Percentiles rank a stretch among this genome's conserved stretches.
Evolutionary conservation across 495 filamentous ascomycete genomes (phyloP).

Genomic region (Hypomontagnella monticulosa): DNA sequence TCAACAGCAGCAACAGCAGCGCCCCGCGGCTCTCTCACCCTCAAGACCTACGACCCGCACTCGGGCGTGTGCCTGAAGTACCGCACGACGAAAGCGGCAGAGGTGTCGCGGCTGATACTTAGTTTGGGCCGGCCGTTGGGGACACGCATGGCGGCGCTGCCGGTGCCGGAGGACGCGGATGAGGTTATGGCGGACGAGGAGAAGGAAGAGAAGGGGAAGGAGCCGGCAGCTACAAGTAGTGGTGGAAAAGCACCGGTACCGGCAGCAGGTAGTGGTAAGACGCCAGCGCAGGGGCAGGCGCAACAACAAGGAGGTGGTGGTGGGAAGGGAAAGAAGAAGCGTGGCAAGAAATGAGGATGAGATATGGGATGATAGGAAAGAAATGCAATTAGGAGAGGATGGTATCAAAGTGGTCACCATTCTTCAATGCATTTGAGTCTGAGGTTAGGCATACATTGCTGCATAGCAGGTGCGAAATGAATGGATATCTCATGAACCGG

Average conservation of each 20-base stretch:
- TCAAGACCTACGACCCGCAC: slow-evolving; percentile 90
- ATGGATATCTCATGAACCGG: too few species aligned
- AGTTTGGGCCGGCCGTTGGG: slow-evolving; percentile 73
- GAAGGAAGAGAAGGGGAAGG: slow-evolving; percentile 42
- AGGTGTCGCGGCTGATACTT: slow-evolving; percentile 83
- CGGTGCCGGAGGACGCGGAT: slow-evolving; percentile 48
- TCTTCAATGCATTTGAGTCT: background rate
- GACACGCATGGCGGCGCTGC: slow-evolving; percentile 68
- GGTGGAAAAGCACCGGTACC: slow-evolving; percentile 11
- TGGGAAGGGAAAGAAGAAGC: slow-evolving; percentile 65
- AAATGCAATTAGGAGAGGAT: slow-evolving; percentile 34
- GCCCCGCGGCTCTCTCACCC: slow-evolving; percentile 70
- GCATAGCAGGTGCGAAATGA: too few species aligned
- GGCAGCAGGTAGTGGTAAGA: background rate
- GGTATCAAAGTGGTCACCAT: slow-evolving; percentile 39
- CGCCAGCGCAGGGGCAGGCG: slow-evolving; percentile 50
- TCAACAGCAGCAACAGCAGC: slow-evolving; percentile 41
- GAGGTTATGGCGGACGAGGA: slow-evolving; percentile 53
- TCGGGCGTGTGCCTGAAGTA: slow-evolving; percentile 89
- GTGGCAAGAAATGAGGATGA: slow-evolving; percentile 60
- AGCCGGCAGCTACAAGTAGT: slow-evolving; percentile 39
- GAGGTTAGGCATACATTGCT: background rate
- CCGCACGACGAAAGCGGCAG: slow-evolving; percentile 86
- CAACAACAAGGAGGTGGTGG: slow-evolving; percentile 32
- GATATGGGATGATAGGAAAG: slow-evolving; percentile 29